Conservation (phyloP, 2,329 filamentous ascomycete genomes). For the Pestalotiopsis sp. region DNA sequence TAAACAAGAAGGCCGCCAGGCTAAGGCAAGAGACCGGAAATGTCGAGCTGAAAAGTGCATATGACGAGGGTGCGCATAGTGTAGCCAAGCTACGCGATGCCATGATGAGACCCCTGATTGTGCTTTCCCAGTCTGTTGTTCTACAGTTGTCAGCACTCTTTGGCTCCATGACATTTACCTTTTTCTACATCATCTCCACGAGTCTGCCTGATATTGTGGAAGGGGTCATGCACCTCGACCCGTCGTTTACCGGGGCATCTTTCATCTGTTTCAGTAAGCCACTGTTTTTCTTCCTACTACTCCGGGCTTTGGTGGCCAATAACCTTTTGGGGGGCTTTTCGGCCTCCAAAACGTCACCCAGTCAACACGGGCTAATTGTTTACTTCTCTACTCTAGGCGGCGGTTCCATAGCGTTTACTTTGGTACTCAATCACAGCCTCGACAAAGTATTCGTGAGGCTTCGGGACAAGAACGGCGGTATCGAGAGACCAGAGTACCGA, state of each 20-base stretch:
- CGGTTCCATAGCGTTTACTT: conserved; percentile 49
- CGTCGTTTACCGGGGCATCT: conserved; percentile 52
- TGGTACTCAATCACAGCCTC: conserved; percentile 51
- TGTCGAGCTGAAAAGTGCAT: conserved; percentile 29
- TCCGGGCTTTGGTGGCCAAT: no score
- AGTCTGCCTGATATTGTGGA: conserved; percentile 54
- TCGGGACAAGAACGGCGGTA: conserved; percentile 39
- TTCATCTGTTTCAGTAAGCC: conserved; percentile 58
- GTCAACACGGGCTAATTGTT: no score
- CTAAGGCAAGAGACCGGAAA: conserved; percentile 34
- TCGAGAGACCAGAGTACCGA: conserved; percentile 54
- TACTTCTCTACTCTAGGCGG: conserved; percentile 36
- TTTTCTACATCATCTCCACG: conserved; percentile 56
- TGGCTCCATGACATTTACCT: conserved; percentile 51
- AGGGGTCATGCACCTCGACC: conserved; percentile 49
- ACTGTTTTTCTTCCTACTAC: conserved; percentile 13
- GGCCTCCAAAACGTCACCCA: no score
- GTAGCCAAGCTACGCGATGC: conserved; percentile 39
- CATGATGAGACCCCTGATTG: conserved; percentile 46
- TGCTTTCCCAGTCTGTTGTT: conserved; percentile 53
- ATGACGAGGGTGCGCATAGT: conserved; percentile 30
- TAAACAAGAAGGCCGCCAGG: conserved; percentile 43
- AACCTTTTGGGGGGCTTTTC: no score
- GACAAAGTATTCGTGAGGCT: conserved; percentile 57
- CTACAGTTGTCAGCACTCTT: conserved; percentile 52